Conservation (phyloP, 2,329 filamentous ascomycete genomes). For the Apiospora sp. region DNA sequence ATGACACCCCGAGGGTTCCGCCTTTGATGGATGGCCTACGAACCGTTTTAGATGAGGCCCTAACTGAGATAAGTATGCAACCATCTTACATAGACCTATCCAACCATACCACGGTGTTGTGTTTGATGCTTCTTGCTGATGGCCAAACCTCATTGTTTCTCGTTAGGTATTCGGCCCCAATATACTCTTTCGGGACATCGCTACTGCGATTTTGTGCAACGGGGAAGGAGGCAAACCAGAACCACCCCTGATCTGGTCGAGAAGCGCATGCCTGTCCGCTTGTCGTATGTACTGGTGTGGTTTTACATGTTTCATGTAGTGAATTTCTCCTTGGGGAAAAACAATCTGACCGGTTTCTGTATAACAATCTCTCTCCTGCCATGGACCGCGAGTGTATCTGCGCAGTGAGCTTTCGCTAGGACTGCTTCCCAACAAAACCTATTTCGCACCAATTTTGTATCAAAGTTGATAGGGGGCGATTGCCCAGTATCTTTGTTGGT, state of each 20-base stretch:
- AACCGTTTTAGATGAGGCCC: not conserved
- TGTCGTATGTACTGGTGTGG: not conserved
- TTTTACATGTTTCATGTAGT: not conserved
- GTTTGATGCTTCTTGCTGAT: not conserved
- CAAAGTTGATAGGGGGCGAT: not conserved
- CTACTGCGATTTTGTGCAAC: not conserved
- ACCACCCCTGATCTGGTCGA: not conserved
- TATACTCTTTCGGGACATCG: slow-evolving; percentile 10
- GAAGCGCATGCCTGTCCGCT: not conserved
- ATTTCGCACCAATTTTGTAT: not conserved
- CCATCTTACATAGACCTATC: not conserved
- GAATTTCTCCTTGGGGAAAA: not conserved
- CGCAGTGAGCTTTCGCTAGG: not conserved
- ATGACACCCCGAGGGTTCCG: not conserved
- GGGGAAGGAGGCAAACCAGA: not conserved
- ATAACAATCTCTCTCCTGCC: not conserved
- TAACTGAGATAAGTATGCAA: not conserved
- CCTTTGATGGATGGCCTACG: not conserved
- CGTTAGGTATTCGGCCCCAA: not conserved
- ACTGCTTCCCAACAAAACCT: not conserved
- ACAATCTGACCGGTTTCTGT: not conserved
- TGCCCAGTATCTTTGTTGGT: not conserved
- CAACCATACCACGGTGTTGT: not conserved
- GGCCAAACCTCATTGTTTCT: not conserved
- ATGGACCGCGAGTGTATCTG: not conserved